These are phyloP conservation scores for Cutaneotrichosporon sp. DNA, from an alignment of 1,284 basidiomycete genomes.

Conservation along the genomic window DNA sequence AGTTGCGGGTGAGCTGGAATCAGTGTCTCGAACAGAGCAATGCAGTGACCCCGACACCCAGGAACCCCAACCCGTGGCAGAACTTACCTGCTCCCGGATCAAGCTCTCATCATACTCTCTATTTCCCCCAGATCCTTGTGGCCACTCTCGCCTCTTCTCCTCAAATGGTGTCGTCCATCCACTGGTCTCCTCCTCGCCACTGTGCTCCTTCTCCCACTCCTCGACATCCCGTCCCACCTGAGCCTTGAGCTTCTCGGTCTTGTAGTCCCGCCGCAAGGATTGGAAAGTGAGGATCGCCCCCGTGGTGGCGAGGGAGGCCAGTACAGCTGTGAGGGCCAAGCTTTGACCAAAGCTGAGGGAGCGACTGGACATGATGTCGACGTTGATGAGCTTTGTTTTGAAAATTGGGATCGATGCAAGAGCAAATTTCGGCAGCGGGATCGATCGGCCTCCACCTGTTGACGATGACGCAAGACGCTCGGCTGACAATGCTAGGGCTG, in stretches of 20 bases:
- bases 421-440: too few species aligned
- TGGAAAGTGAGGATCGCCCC: conserved; percentile 45
- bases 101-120: conserved; percentile 66
- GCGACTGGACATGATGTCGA: background rate
- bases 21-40: background rate
- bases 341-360: conserved; percentile 22
- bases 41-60: too few species aligned
- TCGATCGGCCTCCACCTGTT: too few species aligned
- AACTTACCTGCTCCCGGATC: conserved; percentile 58
- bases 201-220: conserved; percentile 32
- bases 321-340: conserved; percentile 40
- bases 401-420: too few species aligned
- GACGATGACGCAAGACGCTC: too few species aligned
- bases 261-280: conserved; percentile 39
- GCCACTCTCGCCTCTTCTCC: conserved; percentile 12
- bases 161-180: conserved; percentile 5
- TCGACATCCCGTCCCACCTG: conserved; percentile 47
- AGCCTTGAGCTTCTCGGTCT: conserved; percentile 43
- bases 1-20: conserved; percentile 80
- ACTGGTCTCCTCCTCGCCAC: background rate
- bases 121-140: too few species aligned
- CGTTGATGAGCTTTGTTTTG: too few species aligned
- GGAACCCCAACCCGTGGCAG: background rate
- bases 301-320: conserved; percentile 40
- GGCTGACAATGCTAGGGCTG: too few species aligned